Base-by-base conservation (phyloP, 352 stramenopile species). In the Pythium sukuiense region DNA sequence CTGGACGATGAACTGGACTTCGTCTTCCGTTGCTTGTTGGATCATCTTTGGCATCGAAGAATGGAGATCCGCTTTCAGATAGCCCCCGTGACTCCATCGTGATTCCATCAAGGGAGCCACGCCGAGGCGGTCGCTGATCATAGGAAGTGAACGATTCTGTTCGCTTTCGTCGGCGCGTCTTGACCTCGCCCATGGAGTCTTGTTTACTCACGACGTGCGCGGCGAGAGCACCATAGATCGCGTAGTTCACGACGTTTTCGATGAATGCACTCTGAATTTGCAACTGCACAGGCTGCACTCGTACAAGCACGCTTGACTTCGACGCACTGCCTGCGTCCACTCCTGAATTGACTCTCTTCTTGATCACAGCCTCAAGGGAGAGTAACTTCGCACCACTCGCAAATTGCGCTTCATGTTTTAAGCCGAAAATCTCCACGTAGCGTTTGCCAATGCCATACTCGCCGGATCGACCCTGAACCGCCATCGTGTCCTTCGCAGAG, bases 31-130 rank as follows among this genome's bases (percentile, higher is more conserved):
- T 52, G n/a, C 1, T 52, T 52, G 45, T 16, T 52, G 45, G 45
- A 52, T 63, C 62, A 65, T 88, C 77, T 12, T 89, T 59, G 33
- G 83, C 79, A 67, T 91, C 83, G 55, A 91, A 91, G 63, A 89
- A 91, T 29, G 81, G 81, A 13, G 83, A 89, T 32, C 26, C 48
- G 27, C 53, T 45, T 46, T 39, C 53, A 68, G 69, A 48, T 45
- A 69, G 54, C 11, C 30, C 12, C 6, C 41, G 46, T 11, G n/a
- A 32, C 6, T 61, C 61, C 7, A 20, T 55, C 12, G 53, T n/a
- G 4, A 59, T 16, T 2, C 30, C 24, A 27, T 27, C 20, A 27
- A 14, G 27, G 52, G 26, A 33, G 24, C 52, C 29, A 29, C 63
- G 13, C 14, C 12, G 54, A 32, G 43, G 39, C 4, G 61, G 69